Percentiles rank a stretch among this genome's conserved stretches.
Evolutionary conservation across 345 rosid genomes (phyloP).

Genomic region (Populus deltoides): DNA sequence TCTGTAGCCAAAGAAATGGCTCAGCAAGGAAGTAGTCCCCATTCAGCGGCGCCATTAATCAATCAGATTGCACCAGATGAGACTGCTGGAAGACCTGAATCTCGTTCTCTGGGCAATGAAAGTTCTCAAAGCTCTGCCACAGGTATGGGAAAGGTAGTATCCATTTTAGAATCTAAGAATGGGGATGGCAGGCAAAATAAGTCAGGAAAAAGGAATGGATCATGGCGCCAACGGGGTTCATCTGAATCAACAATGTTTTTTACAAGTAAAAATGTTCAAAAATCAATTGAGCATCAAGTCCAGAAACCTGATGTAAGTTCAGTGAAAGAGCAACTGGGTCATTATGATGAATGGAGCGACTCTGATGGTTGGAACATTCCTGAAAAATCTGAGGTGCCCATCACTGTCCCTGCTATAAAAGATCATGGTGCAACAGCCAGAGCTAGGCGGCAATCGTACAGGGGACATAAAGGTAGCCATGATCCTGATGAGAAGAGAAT

Average conservation of each 20-base stretch:
- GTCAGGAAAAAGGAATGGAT: slow-evolving; percentile 58
- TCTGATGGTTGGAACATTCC: slow-evolving; percentile 63
- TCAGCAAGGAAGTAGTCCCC: slow-evolving; percentile 57
- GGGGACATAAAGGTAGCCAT: slow-evolving; percentile 48
- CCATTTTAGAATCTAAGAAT: slow-evolving; percentile 39
- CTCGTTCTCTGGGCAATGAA: slow-evolving; percentile 38
- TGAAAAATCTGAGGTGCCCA: slow-evolving; percentile 35
- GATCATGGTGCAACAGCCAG: slow-evolving; percentile 50
- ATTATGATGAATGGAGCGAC: slow-evolving; percentile 43
- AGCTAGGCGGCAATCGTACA: slow-evolving; percentile 52
- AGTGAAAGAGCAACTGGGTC: slow-evolving; percentile 44
- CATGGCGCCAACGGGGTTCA: slow-evolving; percentile 67
- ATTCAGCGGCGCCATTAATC: slow-evolving; percentile 31
- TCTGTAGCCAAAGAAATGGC: slow-evolving; percentile 87
- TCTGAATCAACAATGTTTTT: slow-evolving; percentile 39
- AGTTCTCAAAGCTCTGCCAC: slow-evolving; percentile 33
- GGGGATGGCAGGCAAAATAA: slow-evolving; percentile 58
- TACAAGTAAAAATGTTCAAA: slow-evolving; percentile 37
- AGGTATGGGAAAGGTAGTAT: slow-evolving; percentile 37
- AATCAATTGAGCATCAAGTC: slow-evolving; percentile 39
- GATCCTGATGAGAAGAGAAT: slow-evolving; percentile 53
- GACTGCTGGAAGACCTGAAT: slow-evolving; percentile 26
- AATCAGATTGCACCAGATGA: slow-evolving; percentile 32
- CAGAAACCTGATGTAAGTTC: slow-evolving; percentile 37
- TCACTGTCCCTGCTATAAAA: slow-evolving; percentile 34